Evolutionary conservation across 2,329 filamentous ascomycete species (phyloP).

Genomic region (Fusarium oligoseptatum): DNA sequence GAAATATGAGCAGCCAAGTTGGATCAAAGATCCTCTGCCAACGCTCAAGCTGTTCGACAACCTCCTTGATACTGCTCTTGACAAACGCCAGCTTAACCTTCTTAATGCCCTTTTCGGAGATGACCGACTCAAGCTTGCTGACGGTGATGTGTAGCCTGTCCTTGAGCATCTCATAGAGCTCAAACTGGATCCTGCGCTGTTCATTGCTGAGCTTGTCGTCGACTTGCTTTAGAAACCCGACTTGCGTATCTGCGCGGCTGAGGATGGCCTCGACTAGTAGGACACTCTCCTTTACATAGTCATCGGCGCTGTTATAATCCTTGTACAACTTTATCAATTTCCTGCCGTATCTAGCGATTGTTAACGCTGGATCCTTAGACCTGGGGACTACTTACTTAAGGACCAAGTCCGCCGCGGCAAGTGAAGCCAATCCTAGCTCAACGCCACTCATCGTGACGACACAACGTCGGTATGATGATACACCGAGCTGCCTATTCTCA

Average conservation of each 20-base stretch:
- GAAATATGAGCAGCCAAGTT: conserved; percentile 42
- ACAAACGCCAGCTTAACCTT: conserved; percentile 27
- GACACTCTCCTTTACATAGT: conserved; percentile 6
- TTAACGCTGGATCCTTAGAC: not conserved
- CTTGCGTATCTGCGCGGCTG: conserved; percentile 10
- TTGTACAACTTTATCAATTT: conserved; percentile 3
- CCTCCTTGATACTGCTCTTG: conserved; percentile 32
- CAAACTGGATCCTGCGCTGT: conserved; percentile 15
- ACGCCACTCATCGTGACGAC: not conserved
- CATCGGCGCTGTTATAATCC: conserved; percentile 8
- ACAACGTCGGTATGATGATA: not conserved
- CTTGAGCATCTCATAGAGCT: conserved; percentile 19
- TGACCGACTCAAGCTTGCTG: not conserved
- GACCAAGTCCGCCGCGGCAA: not conserved
- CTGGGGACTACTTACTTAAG: not conserved
- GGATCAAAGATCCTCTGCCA: conserved; percentile 41
- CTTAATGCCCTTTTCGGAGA: conserved; percentile 4
- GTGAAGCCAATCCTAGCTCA: not conserved
- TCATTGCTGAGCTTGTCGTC: conserved; percentile 3
- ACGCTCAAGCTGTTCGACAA: conserved; percentile 37
- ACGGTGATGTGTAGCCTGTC: not conserved
- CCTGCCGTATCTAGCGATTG: not conserved
- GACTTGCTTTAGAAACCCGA: conserved; percentile 15
- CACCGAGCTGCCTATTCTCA: not conserved
- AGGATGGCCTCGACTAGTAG: conserved; percentile 8